Evolutionary conservation across 2,329 filamentous ascomycete species (phyloP), one percentile per base, ranked within the genome.

Genomic region (Penicillium polonicum): DNA sequence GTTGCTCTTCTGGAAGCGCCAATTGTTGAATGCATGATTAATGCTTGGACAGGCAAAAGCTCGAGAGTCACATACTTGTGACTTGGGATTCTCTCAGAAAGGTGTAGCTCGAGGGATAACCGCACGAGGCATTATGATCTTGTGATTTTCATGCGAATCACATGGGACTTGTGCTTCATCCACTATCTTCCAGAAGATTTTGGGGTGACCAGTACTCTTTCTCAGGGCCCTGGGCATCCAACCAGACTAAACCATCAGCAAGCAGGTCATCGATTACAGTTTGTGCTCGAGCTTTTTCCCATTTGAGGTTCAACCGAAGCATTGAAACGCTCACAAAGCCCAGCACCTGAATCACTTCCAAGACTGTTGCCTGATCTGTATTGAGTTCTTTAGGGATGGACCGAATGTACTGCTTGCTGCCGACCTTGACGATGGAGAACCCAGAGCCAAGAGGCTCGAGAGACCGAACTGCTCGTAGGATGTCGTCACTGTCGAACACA

Each of bases 381-480:
- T 96, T 97, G 61, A 99, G 83, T 77, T 99, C 94, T 73, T 95
- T 94, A 1, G 94, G 94, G 41, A 99, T 88, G 4, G 91, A 96
- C 29, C 94, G 86, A 54, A 99, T 93, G 76, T 96, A 94, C 60
- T 89, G 85, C 70, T 89, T 90, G 63, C 86, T 86, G 8, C 94
- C 94, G 60, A 99, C 90, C 54, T 83, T 86, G 62, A 96, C 83
- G 57, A 96, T 88, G 27, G 87, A 88, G 76, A 96, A 97, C 19
- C 92, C 91, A 0, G 90, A 91, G 0, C 92, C 92, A 2, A 99
- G 84, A 0, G 94, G 94, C 67, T 88, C 86, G 25, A 99, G 83
- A 13, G 91, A 92, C 60, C 88, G 88, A 6, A 97, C 92, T 0
- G 94, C 93, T 21, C 92, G 87, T 54, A 94, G 84, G 41, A 99